phyloP scores from a whole-genome alignment of 768 basidiomycete species.

The Suillus alpinus region DNA sequence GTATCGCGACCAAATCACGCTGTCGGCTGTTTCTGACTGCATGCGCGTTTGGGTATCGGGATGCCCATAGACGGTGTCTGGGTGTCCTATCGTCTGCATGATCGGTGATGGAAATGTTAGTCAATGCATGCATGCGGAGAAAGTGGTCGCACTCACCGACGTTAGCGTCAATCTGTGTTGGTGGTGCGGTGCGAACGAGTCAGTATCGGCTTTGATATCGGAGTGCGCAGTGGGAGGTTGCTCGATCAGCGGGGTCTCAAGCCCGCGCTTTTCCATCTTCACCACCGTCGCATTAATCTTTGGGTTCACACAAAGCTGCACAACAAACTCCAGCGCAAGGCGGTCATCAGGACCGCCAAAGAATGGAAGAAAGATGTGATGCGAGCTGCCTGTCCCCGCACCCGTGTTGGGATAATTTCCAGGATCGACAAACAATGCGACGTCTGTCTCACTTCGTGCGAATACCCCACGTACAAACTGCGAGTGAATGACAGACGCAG shows the following conservation, averaged over 20 bases:
- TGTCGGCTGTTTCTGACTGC: conserved; percentile 84
- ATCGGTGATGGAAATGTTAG: neutral
- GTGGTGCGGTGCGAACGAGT: conserved; percentile 3
- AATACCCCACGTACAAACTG: conserved; percentile 86
- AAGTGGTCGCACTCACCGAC: conserved; percentile 38
- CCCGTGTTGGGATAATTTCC: conserved; percentile 33
- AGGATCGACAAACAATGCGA: conserved; percentile 81
- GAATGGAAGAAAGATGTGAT: conserved; percentile 85
- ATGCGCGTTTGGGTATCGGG: conserved; percentile 61
- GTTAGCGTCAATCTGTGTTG: conserved; percentile 40
- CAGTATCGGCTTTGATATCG: conserved; percentile 26
- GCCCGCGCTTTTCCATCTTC: conserved; percentile 53
- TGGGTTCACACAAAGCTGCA: conserved; percentile 75
- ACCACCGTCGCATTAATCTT: conserved; percentile 73
- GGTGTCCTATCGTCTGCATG: conserved; percentile 37
- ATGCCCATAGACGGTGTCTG: conserved; percentile 71
- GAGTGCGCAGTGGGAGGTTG: conserved; percentile 24
- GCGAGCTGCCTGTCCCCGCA: conserved; percentile 29
- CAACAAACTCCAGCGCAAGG: conserved; percentile 77
- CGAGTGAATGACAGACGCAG: conserved; percentile 62
- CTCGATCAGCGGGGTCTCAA: conserved; percentile 18
- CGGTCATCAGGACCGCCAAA: conserved; percentile 95
- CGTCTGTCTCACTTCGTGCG: conserved; percentile 64
- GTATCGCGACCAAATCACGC: conserved; percentile 69
- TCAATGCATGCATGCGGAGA: neutral